Base-by-base conservation (phyloP, 441 rosid genomes). In the Manihot esculenta region DNA sequence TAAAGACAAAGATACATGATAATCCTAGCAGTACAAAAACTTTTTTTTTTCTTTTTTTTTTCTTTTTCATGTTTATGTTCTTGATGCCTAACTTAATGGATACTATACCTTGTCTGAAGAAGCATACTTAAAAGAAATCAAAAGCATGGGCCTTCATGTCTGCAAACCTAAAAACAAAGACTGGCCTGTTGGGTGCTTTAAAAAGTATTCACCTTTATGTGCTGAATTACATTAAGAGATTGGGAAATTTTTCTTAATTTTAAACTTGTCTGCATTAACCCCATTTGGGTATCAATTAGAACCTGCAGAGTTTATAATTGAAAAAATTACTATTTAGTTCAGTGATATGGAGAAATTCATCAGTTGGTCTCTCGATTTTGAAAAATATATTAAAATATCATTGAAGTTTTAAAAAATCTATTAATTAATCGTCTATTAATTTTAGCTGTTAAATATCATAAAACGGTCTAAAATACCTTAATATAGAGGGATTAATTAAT, bases 81-180 rank as follows among this genome's bases (percentile, higher is more conserved):
- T 73, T 73, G 86, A 86, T 84, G 84, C 91, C 84, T 81, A 82
- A 72, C 93, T 88, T 88, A 80, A 77, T 85, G 70, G 72, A 82
- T 79, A 82, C 90, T 80, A 77, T 84, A 84, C 86, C 88, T 76
- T 82, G 87, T 85, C 87, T 78, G 70, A 78, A 78, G 77, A 77
- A 80, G 75, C 85, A 73, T 68, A 80, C 75, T 61, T 66, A 58
- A 72, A 80, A 75, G 77, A 71, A 82, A 74, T 75, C 50, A 81
- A 71, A 77, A 69, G 72, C 80, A 82, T 76, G 87, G 82, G 66
- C 85, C 82, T 83, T 68, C 78, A 68, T 84, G 87, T 86, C 85
- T 80, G 77, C 69, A 57, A 66, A 77, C 77, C 68, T 44, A 10
- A 76, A 72, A 72, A 76, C 76, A 68, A 63, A 58, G 77, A 68